Base-by-base conservation (phyloP, 2,329 filamentous ascomycete species). In the Alternaria ethzedia region DNA sequence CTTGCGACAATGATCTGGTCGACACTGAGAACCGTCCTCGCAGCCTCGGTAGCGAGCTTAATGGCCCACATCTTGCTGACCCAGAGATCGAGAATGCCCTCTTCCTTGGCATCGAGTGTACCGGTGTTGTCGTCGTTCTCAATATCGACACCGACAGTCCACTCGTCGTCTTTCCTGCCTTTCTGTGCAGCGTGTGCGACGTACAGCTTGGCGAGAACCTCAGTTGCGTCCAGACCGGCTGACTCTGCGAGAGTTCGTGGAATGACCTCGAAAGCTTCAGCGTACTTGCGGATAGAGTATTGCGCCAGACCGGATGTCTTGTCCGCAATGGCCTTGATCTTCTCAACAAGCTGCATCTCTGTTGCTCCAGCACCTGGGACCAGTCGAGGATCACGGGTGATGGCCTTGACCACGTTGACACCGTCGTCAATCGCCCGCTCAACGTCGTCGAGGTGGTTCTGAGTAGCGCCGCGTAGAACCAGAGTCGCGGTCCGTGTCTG, bases 1-100 rank as follows among this genome's bases (percentile, higher is more conserved):
- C 95, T 90, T 67, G 96, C 94, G 61, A 99, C 96, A 79, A 99
- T 99, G 78, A 99, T 99, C 84, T 99, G 96, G 82, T 99, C 96
- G 43, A 99, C 96, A 51, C 94, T 97, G 69, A 99, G 85, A 28
- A 99, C 91, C 51, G 96, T 99, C 75, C 96, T 88, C 57, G 94
- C 95, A 44, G 96, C 91, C 83, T 99, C 96, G 23, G 95, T 97
- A 41, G 96, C 96, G 69, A 99, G 86, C 84, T 96, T 96, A 82
- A 99, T 97, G 50, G 96, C 96, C 95, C 94, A 98, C 78, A 90
- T 90, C 87, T 99, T 99, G 70, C 91, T 90, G 65, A 94, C 89
- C 83, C 98, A 87, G 46, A 99, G 86, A 79, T 99, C 96, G 59
- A 99, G 86, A 71, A 99, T 97, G 56, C 93, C 93, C 75, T 94